phyloP scores from a whole-genome alignment of 768 basidiomycete genomes.

The Tylopilus vinaceipallidus region DNA sequence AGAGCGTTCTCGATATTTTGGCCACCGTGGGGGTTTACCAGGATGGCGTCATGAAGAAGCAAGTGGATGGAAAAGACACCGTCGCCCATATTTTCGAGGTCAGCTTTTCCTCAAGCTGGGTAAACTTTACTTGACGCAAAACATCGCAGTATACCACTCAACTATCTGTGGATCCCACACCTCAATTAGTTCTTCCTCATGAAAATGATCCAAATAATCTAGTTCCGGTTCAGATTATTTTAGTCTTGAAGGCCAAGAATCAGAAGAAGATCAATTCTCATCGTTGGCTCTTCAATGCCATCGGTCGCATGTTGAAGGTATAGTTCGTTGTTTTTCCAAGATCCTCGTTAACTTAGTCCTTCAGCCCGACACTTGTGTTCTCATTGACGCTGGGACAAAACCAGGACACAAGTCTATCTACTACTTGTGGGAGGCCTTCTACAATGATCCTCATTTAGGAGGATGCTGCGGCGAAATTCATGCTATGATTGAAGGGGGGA shows the following conservation, averaged over 20 bases:
- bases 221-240: conserved; percentile 89
- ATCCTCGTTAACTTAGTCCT: neutral
- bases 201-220: conserved; percentile 88
- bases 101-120: conserved; percentile 10
- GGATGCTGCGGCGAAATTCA: conserved; percentile 95
- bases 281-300: conserved; percentile 94
- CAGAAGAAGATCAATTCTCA: conserved; percentile 96
- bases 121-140: conserved; percentile 3
- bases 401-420: conserved; percentile 96
- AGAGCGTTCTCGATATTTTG: conserved; percentile 84
- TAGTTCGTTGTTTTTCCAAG: conserved; percentile 13
- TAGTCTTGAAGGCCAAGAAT: conserved; percentile 91
- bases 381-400: conserved; percentile 95
- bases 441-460: conserved; percentile 73
- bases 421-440: conserved; percentile 92
- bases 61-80: conserved; percentile 83
- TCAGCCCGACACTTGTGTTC: conserved; percentile 88
- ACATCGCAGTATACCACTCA: conserved; percentile 86
- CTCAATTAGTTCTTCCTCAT: conserved; percentile 88
- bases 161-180: conserved; percentile 87
- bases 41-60: conserved; percentile 94
- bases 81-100: conserved; percentile 97
- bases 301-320: conserved; percentile 78
- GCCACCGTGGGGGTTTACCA: conserved; percentile 92
- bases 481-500: conserved; percentile 93